Evolutionary conservation across 164 flowering plant species (phyloP).

Genomic region (Piper betle): DNA sequence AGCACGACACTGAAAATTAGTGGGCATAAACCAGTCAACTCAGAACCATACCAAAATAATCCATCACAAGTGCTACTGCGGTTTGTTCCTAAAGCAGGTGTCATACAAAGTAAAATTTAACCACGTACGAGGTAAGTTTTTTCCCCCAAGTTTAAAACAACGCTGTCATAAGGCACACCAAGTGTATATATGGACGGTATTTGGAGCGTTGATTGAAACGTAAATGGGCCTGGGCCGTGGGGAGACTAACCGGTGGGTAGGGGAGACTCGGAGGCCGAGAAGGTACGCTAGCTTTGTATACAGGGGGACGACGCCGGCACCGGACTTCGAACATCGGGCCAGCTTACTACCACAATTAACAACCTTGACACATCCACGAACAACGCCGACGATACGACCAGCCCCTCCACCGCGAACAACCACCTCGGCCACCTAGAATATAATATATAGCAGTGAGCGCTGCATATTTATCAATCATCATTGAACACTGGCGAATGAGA

Average conservation of each 20-base stretch:
- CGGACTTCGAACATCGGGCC: constrained; percentile 21
- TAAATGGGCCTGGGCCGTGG: not conserved
- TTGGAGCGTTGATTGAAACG: too few species aligned
- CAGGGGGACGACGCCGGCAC: constrained; percentile 30
- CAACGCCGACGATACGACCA: constrained; percentile 62
- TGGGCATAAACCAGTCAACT: too few species aligned
- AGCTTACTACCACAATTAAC: constrained; percentile 71
- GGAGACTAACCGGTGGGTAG: constrained; percentile 49
- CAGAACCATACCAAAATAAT: too few species aligned
- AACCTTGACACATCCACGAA: constrained; percentile 88
- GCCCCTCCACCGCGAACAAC: constrained; percentile 4
- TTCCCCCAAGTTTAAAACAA: not conserved
- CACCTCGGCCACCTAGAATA: constrained; percentile 55
- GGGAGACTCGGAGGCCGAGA: constrained; percentile 91
- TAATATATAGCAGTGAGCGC: too few species aligned
- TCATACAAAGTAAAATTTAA: too few species aligned
- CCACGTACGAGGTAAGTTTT: too few species aligned
- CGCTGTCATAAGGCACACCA: too few species aligned
- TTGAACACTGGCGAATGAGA: not conserved
- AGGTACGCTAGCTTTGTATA: constrained; percentile 80
- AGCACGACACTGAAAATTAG: too few species aligned
- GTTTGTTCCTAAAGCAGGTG: too few species aligned
- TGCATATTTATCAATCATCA: too few species aligned
- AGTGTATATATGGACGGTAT: too few species aligned
- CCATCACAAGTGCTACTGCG: too few species aligned